Conservation (phyloP, 768 basidiomycete species). For the Pholiota molesta region DNA sequence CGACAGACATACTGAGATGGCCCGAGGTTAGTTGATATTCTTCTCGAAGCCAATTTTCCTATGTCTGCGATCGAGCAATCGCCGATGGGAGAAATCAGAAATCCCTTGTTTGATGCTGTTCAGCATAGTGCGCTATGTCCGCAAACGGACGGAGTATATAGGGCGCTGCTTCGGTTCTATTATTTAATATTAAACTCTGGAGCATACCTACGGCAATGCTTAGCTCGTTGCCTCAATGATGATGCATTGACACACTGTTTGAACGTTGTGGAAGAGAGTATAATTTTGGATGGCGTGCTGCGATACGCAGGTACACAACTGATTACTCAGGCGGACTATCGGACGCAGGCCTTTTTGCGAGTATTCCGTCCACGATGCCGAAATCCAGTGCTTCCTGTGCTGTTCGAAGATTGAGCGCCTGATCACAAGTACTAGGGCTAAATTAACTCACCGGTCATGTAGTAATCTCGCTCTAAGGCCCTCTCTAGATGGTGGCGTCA, state of each 20-base stretch:
- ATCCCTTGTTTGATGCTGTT: not conserved
- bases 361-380: constrained; percentile 91
- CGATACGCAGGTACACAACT: constrained; percentile 8
- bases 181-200: not conserved
- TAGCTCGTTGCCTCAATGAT: not conserved
- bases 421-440: constrained; percentile 23
- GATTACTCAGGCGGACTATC: constrained; percentile 32
- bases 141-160: constrained; percentile 2
- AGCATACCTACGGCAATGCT: constrained; percentile 2
- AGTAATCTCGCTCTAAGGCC: constrained; percentile 93
- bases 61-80: constrained; percentile 16
- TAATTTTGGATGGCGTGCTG: not conserved
- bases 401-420: constrained; percentile 31
- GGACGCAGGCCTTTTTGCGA: constrained; percentile 72
- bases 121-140: constrained; percentile 12
- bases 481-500: constrained; percentile 55
- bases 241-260: constrained; percentile 2
- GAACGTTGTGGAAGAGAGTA: constrained; percentile 1
- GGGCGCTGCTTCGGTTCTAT: not conserved
- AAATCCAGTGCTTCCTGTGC: constrained; percentile 89
- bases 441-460: constrained; percentile 75
- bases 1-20: constrained; percentile 10
- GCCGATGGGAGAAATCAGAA: constrained; percentile 5
- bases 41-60: constrained; percentile 6
- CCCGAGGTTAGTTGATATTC: constrained; percentile 7